Evolutionary conservation across 768 basidiomycete species (phyloP), one percentile per base, ranked within the genome.

Genomic region (Cystofilobasidium bisporidii): DNA sequence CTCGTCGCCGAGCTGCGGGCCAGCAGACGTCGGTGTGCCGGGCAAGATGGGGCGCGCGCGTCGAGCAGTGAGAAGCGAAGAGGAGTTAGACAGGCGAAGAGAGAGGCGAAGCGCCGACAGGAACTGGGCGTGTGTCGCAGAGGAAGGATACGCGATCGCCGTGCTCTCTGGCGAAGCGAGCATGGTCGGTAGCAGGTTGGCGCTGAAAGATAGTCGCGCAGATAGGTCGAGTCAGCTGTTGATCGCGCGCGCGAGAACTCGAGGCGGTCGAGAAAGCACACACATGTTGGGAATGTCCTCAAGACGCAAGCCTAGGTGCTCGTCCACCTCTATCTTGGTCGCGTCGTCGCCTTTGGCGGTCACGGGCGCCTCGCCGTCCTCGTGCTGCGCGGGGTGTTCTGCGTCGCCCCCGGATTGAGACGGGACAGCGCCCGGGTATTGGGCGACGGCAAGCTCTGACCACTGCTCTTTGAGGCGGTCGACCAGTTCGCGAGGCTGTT

Each of bases 401-500:
- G 41, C 41, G 41, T 20, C 45, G n/a, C n/a, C n/a, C n/a, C n/a
- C n/a, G n/a, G n/a, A n/a, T n/a, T 47, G 45, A 6, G 45, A 47
- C 40, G 47, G 22, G 47, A 10, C 22, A 3, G 64, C 57, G 18
- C 45, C 57, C 14, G 64, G 57, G n/a, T 32, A 65, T 36, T 45
- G 18, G 32, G 9, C 18, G 28, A 3, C 38, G 14, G 64, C 53
- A 3, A 65, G 41, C 11, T n/a, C 56, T 3, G 26, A 14, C 64
- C 64, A 65, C 33, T 48, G 56, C 6, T 26, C 26, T 30, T 11
- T 24, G 4, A 65, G 40, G 6, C 58, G 30, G 14, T 58, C 57
- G 17, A 65, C 11, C 3, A 65, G 38, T 10, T 59, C 41, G 0
- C 36, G 38, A 0, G 64, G 64, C 64, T 65, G 57, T n/a, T n/a